These are phyloP conservation scores for Collybia sp. DNA, from an alignment of 768 basidiomycete genomes.

Conservation along the genomic window DNA sequence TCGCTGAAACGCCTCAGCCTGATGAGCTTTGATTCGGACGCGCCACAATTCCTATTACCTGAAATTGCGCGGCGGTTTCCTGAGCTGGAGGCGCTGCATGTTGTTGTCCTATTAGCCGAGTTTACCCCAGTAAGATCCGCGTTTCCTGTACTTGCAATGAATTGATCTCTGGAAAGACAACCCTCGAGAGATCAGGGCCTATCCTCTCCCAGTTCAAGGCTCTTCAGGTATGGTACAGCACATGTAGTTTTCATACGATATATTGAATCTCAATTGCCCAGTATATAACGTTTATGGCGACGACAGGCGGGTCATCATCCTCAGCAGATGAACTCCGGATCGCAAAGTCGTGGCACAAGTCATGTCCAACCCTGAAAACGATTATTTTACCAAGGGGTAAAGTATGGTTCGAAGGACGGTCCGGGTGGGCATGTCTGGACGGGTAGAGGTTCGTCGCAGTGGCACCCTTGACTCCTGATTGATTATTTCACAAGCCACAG, in stretches of 20 bases:
- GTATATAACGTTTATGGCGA: slow-evolving; percentile 61
- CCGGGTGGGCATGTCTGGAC: slow-evolving; percentile 8
- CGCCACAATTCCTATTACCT: slow-evolving; percentile 38
- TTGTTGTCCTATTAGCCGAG: slow-evolving; percentile 49
- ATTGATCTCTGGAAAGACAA: slow-evolving; percentile 17
- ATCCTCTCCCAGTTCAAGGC: slow-evolving; percentile 38
- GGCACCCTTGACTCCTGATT: too few species aligned
- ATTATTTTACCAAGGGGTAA: slow-evolving; percentile 61
- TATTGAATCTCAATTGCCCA: slow-evolving; percentile 13
- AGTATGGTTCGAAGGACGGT: slow-evolving; percentile 49
- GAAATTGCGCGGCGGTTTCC: slow-evolving; percentile 45
- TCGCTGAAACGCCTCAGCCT: slow-evolving; percentile 48
- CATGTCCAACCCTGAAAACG: slow-evolving; percentile 57
- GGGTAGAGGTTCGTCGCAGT: neutral
- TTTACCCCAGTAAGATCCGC: slow-evolving; percentile 37
- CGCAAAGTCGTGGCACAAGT: slow-evolving; percentile 49
- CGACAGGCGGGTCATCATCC: slow-evolving; percentile 20
- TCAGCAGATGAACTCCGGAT: slow-evolving; percentile 42
- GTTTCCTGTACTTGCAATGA: neutral
- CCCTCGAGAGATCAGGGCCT: slow-evolving; percentile 34
- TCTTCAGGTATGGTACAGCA: slow-evolving; percentile 21
- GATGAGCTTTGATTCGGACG: slow-evolving; percentile 49
- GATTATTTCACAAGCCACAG: too few species aligned
- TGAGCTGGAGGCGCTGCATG: slow-evolving; percentile 52
- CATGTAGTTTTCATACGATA: too few species aligned